Base-by-base conservation (phyloP, 768 basidiomycete species). In the Clitopilus passeckerianus region DNA sequence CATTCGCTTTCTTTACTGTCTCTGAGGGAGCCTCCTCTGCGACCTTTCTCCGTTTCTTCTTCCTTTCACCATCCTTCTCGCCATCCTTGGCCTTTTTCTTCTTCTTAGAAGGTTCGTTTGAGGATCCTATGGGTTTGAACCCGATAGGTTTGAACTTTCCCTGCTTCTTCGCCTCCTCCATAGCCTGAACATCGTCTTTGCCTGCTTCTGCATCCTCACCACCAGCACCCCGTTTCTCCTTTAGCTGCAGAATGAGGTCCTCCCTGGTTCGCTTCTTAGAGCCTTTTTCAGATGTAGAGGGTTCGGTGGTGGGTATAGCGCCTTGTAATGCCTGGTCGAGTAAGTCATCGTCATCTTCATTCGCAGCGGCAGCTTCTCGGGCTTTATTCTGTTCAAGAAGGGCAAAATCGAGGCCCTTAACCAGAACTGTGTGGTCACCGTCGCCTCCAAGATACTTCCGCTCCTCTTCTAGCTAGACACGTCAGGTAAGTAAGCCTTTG, bases 321-420 rank as follows among this genome's bases (percentile, higher is more conserved):
- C 84, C 83, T 12, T 68, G 64, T 70, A 90, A 91, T 0, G 85
- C 89, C 61, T 85, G 80, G 68, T 98, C 95, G 24, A 95, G 85
- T 10, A 50, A n/a, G 1, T 84, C 80, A 12, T 91, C 91, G 61
- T 96, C 92, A 64, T 91, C 89, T 53, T 87, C 86, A 4, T 79
- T 76, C 14, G 82, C 75, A n/a, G 76, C 71, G 2, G 62, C 30
- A 0, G 78, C 74, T 1, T 75, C 77, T 37, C 87, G 85, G 2
- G 89, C 87, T 72, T 87, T 93, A 63, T 90, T 86, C 64, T 93
- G 90, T 66, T 93, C 90, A 15, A 97, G 78, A 6, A 97, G 81
- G 0, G 92, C 89, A 63, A 89, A 80, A 68, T 98, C 95, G 52
- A 98, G 85, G 24, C 93, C 93, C 67, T 94, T 96, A 43, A 95